Percentiles rank a stretch among this genome's conserved stretches.
phyloP scores from a whole-genome alignment of 2,329 filamentous ascomycete genomes.

The Colletotrichum incanum region DNA sequence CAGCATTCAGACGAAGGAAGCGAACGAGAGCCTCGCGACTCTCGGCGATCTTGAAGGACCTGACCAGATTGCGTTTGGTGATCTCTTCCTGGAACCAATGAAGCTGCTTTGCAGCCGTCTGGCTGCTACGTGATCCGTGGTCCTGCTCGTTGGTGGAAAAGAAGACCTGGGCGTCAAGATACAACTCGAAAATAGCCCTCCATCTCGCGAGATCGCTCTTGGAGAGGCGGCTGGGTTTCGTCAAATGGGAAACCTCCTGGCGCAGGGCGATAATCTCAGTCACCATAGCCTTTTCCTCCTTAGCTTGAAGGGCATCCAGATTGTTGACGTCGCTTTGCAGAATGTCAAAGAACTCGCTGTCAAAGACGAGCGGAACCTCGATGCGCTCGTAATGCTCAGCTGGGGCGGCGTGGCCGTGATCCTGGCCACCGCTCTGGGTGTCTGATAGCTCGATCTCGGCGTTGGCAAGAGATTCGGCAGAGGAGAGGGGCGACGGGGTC shows the following conservation, averaged over 20 bases:
- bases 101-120: slow-evolving; percentile 77
- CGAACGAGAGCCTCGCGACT: slow-evolving; percentile 76
- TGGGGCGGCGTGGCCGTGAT: slow-evolving; percentile 2
- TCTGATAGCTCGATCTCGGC: slow-evolving; percentile 40
- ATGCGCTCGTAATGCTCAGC: slow-evolving; percentile 57
- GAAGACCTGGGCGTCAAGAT: slow-evolving; percentile 85
- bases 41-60: slow-evolving; percentile 75
- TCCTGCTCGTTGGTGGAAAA: slow-evolving; percentile 83
- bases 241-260: slow-evolving; percentile 73
- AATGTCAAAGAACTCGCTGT: slow-evolving; percentile 84
- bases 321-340: slow-evolving; percentile 80
- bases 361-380: slow-evolving; percentile 84
- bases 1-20: slow-evolving; percentile 81
- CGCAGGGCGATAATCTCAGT: slow-evolving; percentile 76
- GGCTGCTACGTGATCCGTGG: slow-evolving; percentile 77
- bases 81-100: slow-evolving; percentile 82
- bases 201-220: slow-evolving; percentile 81
- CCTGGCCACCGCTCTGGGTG: slow-evolving; percentile 30
- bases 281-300: slow-evolving; percentile 76
- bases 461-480: slow-evolving; percentile 7
- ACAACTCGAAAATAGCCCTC: slow-evolving; percentile 87
- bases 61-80: slow-evolving; percentile 70
- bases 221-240: slow-evolving; percentile 74
- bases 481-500: background rate
- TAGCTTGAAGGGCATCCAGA: slow-evolving; percentile 77